Evolutionary conservation across 2,329 filamentous ascomycete genomes (phyloP).

Genomic region (Cercospora sesami): DNA sequence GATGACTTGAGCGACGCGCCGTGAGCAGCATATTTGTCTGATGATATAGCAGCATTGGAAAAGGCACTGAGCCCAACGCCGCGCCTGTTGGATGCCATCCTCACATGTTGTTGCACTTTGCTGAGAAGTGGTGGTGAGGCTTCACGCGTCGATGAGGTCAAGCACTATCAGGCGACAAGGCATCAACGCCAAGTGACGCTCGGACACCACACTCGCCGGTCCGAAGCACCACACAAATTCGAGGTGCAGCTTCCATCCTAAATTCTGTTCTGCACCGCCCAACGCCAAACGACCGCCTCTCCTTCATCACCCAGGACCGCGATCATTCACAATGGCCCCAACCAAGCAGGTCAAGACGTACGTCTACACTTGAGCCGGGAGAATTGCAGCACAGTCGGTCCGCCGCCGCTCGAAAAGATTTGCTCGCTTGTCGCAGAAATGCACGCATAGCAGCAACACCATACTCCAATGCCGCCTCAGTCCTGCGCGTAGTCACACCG

Average conservation of each 20-base stretch:
- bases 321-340: constrained; percentile 55
- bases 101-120: constrained; percentile 9
- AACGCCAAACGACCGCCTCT: constrained; percentile 39
- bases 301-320: constrained; percentile 27
- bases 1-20: constrained; percentile 80
- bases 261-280: constrained; percentile 34
- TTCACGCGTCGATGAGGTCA: neutral
- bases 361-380: constrained; percentile 45
- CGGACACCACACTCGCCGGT: constrained; percentile 8
- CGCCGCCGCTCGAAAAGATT: constrained; percentile 57
- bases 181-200: constrained; percentile 14
- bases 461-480: constrained; percentile 35
- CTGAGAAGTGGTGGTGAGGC: neutral
- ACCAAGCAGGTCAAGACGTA: constrained; percentile 55
- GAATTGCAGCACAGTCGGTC: constrained; percentile 72
- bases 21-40: constrained; percentile 86
- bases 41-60: constrained; percentile 78
- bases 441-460: constrained; percentile 23
- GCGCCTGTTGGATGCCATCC: constrained; percentile 61
- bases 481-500: constrained; percentile 40
- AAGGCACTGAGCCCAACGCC: constrained; percentile 90
- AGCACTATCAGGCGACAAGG: constrained; percentile 6
- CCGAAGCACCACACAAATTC: constrained; percentile 20
- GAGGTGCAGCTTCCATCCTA: constrained; percentile 21
- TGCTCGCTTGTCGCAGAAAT: constrained; percentile 29